phyloP scores from a whole-genome alignment of 495 filamentous ascomycete species.

The Achaetomiella virescens region DNA sequence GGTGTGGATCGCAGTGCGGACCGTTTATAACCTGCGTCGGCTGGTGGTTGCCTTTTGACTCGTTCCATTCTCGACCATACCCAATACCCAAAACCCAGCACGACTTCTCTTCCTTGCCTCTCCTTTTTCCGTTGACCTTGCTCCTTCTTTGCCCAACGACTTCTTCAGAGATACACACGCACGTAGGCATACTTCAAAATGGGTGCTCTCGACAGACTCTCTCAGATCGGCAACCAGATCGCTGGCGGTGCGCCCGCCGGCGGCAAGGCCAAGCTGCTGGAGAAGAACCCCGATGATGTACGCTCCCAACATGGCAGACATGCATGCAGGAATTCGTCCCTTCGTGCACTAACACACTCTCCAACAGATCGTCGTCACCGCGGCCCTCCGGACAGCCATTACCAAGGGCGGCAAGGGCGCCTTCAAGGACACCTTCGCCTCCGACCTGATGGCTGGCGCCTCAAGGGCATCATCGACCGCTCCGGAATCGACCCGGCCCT shows the following conservation, averaged over 20 bases:
- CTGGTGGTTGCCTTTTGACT: neutral
- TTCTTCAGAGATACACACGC: neutral
- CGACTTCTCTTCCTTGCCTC: neutral
- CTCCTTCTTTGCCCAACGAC: neutral
- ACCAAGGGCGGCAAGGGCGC: slow-evolving; percentile 88
- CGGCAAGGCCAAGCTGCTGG: slow-evolving; percentile 40
- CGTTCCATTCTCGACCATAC: neutral
- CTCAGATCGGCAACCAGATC: slow-evolving; percentile 43
- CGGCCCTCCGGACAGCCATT: slow-evolving; percentile 83
- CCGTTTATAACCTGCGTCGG: slow-evolving; percentile 5
- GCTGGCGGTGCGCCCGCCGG: slow-evolving; percentile 31
- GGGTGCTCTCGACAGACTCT: slow-evolving; percentile 42
- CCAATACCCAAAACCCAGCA: neutral
- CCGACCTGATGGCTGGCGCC: slow-evolving; percentile 82
- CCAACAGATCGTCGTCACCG: slow-evolving; percentile 77
- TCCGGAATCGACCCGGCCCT: slow-evolving; percentile 77
- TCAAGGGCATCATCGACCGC: slow-evolving; percentile 72
- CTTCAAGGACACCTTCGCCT: slow-evolving; percentile 88
- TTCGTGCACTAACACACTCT: neutral
- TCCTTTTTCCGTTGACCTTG: neutral
- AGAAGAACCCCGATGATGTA: slow-evolving; percentile 49
- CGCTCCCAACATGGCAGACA: slow-evolving; percentile 9
- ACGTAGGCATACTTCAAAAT: slow-evolving; percentile 21
- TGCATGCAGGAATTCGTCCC: neutral
- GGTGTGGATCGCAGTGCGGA: slow-evolving; percentile 8